Conservation (phyloP, 2,329 filamentous ascomycete genomes). For the Monosporascus sp. region DNA sequence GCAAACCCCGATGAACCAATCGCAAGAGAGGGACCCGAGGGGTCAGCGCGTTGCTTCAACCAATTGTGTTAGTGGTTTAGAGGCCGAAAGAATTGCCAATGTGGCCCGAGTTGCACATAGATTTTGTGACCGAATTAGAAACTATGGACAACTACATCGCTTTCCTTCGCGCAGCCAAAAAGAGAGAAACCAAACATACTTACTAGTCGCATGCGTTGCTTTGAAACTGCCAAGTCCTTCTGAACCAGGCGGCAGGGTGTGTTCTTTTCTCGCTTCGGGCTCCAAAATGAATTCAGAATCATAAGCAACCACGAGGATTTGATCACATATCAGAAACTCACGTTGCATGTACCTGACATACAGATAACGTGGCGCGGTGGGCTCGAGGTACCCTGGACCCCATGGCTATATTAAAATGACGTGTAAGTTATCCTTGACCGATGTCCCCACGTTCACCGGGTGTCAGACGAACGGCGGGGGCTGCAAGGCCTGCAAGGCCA, state of each 20-base stretch:
- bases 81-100: conserved; percentile 5
- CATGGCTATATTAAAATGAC: conserved; percentile 8
- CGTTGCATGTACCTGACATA: conserved; percentile 22
- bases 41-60: conserved; percentile 5
- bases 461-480: conserved; percentile 19
- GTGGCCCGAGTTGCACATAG: conserved; percentile 7
- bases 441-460: conserved; percentile 7
- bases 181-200: background rate
- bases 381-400: conserved; percentile 6
- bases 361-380: conserved; percentile 17
- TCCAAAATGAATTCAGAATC: conserved; percentile 1
- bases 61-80: conserved; percentile 7
- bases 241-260: background rate
- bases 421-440: conserved; percentile 9
- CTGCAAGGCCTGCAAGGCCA: conserved; percentile 9
- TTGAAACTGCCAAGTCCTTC: background rate
- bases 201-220: background rate
- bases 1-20: too few species aligned
- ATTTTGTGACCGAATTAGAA: conserved; percentile 5
- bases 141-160: background rate
- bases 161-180: too few species aligned
- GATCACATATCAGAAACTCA: conserved; percentile 12
- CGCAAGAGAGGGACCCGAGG: too few species aligned
- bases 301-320: conserved; percentile 3
- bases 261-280: background rate